These are phyloP conservation scores for Mycogone perniciosa DNA, from an alignment of 2,329 filamentous ascomycete species.

Conservation along the genomic window DNA sequence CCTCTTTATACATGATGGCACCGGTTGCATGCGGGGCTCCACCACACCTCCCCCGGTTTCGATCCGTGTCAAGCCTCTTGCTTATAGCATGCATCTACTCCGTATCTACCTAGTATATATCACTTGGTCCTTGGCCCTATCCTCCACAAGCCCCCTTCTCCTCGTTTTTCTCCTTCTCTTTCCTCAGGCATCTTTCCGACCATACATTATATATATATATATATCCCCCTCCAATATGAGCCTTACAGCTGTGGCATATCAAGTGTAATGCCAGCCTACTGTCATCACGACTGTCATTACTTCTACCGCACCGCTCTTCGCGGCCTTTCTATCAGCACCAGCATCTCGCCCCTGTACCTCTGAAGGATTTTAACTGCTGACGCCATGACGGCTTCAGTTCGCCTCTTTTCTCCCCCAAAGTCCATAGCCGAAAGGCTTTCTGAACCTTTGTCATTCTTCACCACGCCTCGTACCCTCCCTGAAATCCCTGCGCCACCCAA, in stretches of 20 bases:
- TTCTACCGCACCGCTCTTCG: conserved; percentile 87
- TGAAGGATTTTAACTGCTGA: conserved; percentile 35
- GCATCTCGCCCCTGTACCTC: conserved; percentile 68
- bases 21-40: conserved; percentile 9
- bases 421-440: conserved; percentile 66
- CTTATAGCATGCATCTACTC: not conserved
- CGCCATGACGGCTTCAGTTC: conserved; percentile 33
- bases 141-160: not conserved
- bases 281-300: conserved; percentile 81
- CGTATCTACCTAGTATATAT: conserved; percentile 3
- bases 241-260: conserved; percentile 10
- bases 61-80: not conserved
- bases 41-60: conserved; percentile 7
- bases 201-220: not conserved
- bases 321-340: conserved; percentile 75
- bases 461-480: conserved; percentile 36
- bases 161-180: not conserved
- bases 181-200: not conserved
- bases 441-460: conserved; percentile 28
- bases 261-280: conserved; percentile 73
- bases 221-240: conserved; percentile 1
- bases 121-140: not conserved
- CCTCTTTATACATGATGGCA: conserved; percentile 1
- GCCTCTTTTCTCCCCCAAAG: conserved; percentile 53
- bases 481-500: conserved; percentile 13